Evolutionary conservation across 805 yeast species (phyloP), one percentile per base, ranked within the genome.

Genomic region (Candida maltosa): DNA sequence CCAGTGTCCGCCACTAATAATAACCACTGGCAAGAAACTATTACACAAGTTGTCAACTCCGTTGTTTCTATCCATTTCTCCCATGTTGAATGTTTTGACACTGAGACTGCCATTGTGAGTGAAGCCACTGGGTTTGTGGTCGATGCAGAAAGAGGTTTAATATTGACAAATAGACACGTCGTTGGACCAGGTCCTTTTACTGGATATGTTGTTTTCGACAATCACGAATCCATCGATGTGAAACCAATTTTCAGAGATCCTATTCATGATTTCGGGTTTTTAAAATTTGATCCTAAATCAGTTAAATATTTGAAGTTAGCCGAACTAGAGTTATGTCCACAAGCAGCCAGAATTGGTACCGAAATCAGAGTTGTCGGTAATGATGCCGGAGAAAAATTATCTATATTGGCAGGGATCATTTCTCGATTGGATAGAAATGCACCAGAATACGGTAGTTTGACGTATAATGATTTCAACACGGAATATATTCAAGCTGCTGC

Each of bases 51-150:
- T 3, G 94, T 88, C 25, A 76, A 80, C 42, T 76, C 87, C 5
- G 96, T 88, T 16, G 96, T 89, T 3, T 84, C 95, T 1, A 80
- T 89, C 33, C 95, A 87, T 57, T 88, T 89, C 52, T 74, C 93
- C 8, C 93, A 84, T 56, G 87, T 86, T n/a, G 76, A 81, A 3
- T 78, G 81, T 42, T 89, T 89, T 54, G 97, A 89, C 51, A 82
- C 93, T 25, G 97, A 89, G 47, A 61, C 78, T 2, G 82, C 95
- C 1, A 58, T 81, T 29, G 87, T 83, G 18, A 78, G 86, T 35
- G 95, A 89, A 58, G 97, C 96, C n/a, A 87, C 96, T 1, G 97
- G 97, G 2, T 89, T 89, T 57, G 87, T 89, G 5, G 96, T 89
- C 8, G 97, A 89, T 56, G 72, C 91, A 2, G 68, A 74, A 37